Base-by-base conservation (phyloP, 331 rosid species). In the Pyracantha coccinea region DNA sequence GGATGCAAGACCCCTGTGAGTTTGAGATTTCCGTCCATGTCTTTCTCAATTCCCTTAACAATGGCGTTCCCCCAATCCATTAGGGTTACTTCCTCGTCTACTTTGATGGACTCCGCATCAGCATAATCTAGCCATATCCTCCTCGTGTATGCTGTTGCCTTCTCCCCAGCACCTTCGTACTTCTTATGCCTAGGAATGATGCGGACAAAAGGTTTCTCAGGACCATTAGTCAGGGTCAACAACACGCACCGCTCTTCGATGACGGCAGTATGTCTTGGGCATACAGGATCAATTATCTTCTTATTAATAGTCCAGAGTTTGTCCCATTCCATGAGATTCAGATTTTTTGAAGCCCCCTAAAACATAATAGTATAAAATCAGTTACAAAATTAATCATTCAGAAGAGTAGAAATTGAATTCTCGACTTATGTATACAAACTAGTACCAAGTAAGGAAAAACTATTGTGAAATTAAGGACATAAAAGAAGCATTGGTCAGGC, bases 311-410 rank as follows among this genome's bases (percentile, higher is more conserved):
- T 92, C 99, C 98, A 95, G 8, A 95, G 96, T 81, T 95, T 95
- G 89, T 95, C 99, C 98, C 99, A 95, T 69, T 95, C 99, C 99
- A 95, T 95, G 79, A 95, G 97, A 84, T 95, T 95, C 80, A 95
- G 96, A 83, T 95, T 92, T 83, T 86, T 95, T 0, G 98, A 95
- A 7, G 98, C 99, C 52, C 98, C 99, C 99, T 95, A 44, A 73
- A 33, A 77, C 69, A 44, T 23, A 68, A 33, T 31, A 83, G 82
- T 20, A 70, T 65, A 5, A 23, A 35, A 75, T 72, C 58, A 44
- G 62, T 24, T 32, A 58, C 17, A 57, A 31, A 5, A 6, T 21
- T n/a, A 72, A 28, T 66, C 28, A 14, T 33, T 32, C 24, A 35
- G 47, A 31, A 28, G 24, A 3, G 28, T 10, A 23, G 3, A 58